Conservation (phyloP, 768 basidiomycete genomes). For the Paxillus ammoniavirescens region DNA sequence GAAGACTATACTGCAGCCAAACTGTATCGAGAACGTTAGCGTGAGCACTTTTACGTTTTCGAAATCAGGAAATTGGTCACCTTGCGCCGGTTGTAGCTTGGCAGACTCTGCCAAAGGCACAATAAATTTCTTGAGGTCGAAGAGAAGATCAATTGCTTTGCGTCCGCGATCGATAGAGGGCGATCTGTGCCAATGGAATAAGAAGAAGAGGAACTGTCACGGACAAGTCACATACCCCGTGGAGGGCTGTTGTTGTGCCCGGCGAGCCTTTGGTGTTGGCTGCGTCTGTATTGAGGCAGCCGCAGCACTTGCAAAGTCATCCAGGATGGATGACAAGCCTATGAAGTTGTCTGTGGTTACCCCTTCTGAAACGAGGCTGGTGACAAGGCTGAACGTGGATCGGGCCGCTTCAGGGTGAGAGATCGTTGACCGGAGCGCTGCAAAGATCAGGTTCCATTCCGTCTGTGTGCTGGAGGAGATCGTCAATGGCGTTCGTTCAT, state of each 20-base stretch:
- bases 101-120: constrained; percentile 52
- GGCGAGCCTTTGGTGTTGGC: constrained; percentile 51
- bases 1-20: constrained; percentile 78
- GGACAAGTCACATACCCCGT: constrained; percentile 44
- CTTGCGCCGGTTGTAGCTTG: constrained; percentile 36
- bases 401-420: constrained; percentile 86
- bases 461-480: constrained; percentile 67
- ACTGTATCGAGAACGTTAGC: constrained; percentile 40
- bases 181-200: constrained; percentile 45
- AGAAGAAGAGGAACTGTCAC: neutral
- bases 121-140: constrained; percentile 67
- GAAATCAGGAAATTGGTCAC: constrained; percentile 15
- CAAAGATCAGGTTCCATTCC: constrained; percentile 93
- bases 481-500: constrained; percentile 4
- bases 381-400: constrained; percentile 78
- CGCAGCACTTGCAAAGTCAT: constrained; percentile 84
- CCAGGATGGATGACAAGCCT: constrained; percentile 76
- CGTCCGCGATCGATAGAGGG: constrained; percentile 78
- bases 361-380: constrained; percentile 59
- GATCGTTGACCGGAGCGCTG: constrained; percentile 81
- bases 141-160: constrained; percentile 78
- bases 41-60: neutral
- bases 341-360: constrained; percentile 78
- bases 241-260: constrained; percentile 46
- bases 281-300: constrained; percentile 59